Evolutionary conservation across 1,284 basidiomycete species (phyloP), one percentile per base, ranked within the genome.

Genomic region (Phlebopus sp.): DNA sequence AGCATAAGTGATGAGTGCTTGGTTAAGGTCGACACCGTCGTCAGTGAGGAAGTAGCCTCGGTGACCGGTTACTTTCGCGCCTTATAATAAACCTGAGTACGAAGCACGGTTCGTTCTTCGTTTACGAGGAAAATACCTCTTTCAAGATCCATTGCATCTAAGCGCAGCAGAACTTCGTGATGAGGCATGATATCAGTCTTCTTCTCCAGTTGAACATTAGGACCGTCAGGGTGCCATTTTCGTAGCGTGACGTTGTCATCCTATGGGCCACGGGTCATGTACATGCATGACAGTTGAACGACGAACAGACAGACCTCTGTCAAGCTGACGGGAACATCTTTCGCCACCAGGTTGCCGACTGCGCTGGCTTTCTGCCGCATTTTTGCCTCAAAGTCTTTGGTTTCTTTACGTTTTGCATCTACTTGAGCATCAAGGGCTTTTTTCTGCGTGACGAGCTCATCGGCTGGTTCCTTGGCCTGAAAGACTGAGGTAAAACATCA

Each of bases 11-110:
- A 99, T 92, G 49, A 99, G 76, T 0, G 97, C 96, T 70, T 96
- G 95, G 69, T 98, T 99, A 42, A 99, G 84, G 71, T 98, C 96
- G 55, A 99, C 83, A 50, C 96, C 96, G 60, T 98, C 95, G 66
- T 92, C 89, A 6, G 86, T 95, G 37, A 98, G 78, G 79, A 92
- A 99, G 77, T 92, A 99, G 2, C 96, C 96, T 66, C 96, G 81
- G 74, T 99, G 96, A 4, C 96, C 97, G 13, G 88, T 82, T 49
- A 98, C 84, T 74, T 98, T 99, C 44, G 89, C 79, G 43, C 92
- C 90, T 91, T 56, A 6, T 40, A 49, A 51, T 49, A 42, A 50
- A 41, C 23, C 38, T 25, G 14, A 17, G 21, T 34, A 30, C 11
- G 4, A 11, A 25, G 19, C n/a, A 4, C n/a, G n/a, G n/a, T n/a